phyloP scores from a whole-genome alignment of 805 yeast species.

The Metschnikowia shivogae region DNA sequence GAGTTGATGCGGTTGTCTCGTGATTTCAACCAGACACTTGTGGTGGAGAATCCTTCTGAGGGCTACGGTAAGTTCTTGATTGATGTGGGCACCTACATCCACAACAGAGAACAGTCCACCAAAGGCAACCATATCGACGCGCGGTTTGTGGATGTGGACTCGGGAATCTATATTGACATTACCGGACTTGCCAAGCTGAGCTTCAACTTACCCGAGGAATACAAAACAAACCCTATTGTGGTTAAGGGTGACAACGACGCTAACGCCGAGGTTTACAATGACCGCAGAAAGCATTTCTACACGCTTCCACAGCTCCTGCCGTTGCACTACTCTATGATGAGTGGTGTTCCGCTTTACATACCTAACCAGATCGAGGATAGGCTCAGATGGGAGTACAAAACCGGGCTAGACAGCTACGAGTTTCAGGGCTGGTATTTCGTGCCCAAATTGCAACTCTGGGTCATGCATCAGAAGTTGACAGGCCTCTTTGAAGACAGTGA shows the following conservation, averaged over 20 bases:
- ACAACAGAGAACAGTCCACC: conserved; percentile 14
- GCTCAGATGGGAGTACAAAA: conserved; percentile 19
- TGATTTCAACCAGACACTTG: conserved; percentile 15
- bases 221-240: conserved; percentile 12
- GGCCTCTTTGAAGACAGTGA: conserved; percentile 10
- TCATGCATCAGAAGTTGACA: conserved; percentile 11
- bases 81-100: conserved; percentile 19
- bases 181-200: conserved; percentile 15
- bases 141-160: conserved; percentile 16
- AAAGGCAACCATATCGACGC: conserved; percentile 17
- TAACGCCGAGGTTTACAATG: conserved; percentile 15
- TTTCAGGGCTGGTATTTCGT: conserved; percentile 16
- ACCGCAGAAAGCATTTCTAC: conserved; percentile 18
- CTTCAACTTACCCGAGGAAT: conserved; percentile 12
- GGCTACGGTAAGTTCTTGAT: conserved; percentile 20
- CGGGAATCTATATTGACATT: conserved; percentile 17
- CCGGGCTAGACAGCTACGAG: conserved; percentile 12
- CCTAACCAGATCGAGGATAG: conserved; percentile 16
- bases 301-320: conserved; percentile 18
- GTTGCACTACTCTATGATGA: conserved; percentile 16
- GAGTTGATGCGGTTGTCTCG: conserved; percentile 10
- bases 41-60: conserved; percentile 17
- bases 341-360: conserved; percentile 18
- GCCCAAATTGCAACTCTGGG: conserved; percentile 20
- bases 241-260: conserved; percentile 8